Evolutionary conservation across 2,329 filamentous ascomycete species (phyloP).

Genomic region (Pseudocercospora crystallina): DNA sequence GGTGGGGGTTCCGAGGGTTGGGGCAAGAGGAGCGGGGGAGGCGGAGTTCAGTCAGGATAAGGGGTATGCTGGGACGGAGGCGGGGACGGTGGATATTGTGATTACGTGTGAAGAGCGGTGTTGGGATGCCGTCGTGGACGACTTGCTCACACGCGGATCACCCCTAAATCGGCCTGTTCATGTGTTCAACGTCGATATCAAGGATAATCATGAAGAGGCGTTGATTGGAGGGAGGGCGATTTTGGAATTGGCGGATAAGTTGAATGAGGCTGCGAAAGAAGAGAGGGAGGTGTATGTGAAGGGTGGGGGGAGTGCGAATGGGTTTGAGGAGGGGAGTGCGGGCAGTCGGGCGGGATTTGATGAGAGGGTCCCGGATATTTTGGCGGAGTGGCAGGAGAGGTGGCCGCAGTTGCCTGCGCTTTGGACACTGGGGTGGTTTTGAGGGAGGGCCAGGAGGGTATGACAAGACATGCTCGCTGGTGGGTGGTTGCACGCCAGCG

Average conservation of each 20-base stretch:
- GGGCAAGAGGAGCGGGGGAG: slow-evolving; percentile 50
- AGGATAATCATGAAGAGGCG: slow-evolving; percentile 96
- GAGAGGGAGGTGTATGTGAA: slow-evolving; percentile 76
- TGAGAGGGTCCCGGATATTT: slow-evolving; percentile 85
- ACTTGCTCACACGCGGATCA: slow-evolving; percentile 80
- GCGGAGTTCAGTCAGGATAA: slow-evolving; percentile 63
- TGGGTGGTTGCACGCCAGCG: too few relatives aligned
- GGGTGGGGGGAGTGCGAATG: slow-evolving; percentile 48
- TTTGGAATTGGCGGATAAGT: slow-evolving; percentile 78
- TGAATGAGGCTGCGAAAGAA: slow-evolving; percentile 77
- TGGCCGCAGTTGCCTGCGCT: slow-evolving; percentile 89
- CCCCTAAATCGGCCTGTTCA: slow-evolving; percentile 91
- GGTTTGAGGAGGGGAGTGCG: slow-evolving; percentile 71
- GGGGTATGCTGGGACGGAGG: slow-evolving; percentile 78
- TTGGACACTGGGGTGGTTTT: slow-evolving; percentile 97
- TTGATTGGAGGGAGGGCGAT: slow-evolving; percentile 87
- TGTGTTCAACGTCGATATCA: slow-evolving; percentile 97
- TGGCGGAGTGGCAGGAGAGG: slow-evolving; percentile 89
- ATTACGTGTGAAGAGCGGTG: slow-evolving; percentile 97
- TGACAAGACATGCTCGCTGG: not conserved
- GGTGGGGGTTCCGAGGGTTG: slow-evolving; percentile 76
- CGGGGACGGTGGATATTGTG: slow-evolving; percentile 86
- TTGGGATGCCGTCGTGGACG: slow-evolving; percentile 96
- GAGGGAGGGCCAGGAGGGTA: slow-evolving; percentile 18
- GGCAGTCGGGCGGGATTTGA: slow-evolving; percentile 77